Evolutionary conservation across 495 filamentous ascomycete genomes (phyloP), one percentile per base, ranked within the genome.

Genomic region (Aspergillus incahuasiensis): DNA sequence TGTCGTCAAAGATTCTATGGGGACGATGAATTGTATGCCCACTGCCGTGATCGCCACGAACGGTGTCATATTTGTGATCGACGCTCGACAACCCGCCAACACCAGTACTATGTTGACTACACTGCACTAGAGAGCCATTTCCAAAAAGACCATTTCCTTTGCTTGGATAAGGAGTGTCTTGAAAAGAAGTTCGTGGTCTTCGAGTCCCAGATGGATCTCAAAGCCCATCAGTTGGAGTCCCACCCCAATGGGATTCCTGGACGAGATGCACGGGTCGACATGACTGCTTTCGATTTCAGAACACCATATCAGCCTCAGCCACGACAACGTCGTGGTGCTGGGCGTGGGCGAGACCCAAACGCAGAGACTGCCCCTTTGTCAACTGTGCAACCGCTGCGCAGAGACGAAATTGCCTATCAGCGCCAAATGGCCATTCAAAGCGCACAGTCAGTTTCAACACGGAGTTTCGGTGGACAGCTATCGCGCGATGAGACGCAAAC

Each of bases 141-240:
- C 67, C 80, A 82, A 55, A 85, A 84, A 48, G 90, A 92, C 28
- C 94, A 99, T 68, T 96, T 88, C 63, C 71, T 89, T 1, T 99
- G 94, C 61, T 64, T 79, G 1, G 92, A 99, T 55, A 74, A 76
- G 55, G 92, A 96, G 54, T 99, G 94, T 56, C 62, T 91, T 65
- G 94, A 97, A 56, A 96, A 96, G 80, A 97, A 97, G 69, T 96
- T 97, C 62, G 84, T 96, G n/a, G 95, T 97, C 1, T 99, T 99
- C 57, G 89, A 87, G 45, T 90, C 90, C 0, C 87, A 95, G 62
- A 86, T 99, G 75, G 94, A 97, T 68, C 69, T 99, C 25, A 95
- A 96, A 65, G 90, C 82, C 12, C 90, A 95, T 68, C 88, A 91
- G 61, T 66, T 95, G 6, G 85, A 89, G 65, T 73, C 74, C 11